Conservation (phyloP, 1,284 basidiomycete genomes). For the Moesziomyces sp. region DNA sequence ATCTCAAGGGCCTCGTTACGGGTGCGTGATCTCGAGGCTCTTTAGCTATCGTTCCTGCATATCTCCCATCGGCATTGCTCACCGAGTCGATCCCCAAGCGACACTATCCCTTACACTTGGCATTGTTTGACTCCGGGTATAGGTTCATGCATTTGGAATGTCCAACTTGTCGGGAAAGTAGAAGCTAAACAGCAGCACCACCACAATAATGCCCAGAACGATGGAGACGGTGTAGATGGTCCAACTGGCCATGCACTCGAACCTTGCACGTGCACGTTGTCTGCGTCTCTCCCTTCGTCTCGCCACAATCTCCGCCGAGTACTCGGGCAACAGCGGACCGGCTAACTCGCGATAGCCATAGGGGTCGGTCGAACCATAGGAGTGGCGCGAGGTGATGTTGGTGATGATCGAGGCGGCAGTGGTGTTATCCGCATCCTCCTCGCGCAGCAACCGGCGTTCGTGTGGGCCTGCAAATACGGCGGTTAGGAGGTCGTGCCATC, state of each 20-base stretch:
- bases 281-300: conserved; percentile 31
- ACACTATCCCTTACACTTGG: no score
- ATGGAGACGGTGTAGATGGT: conserved; percentile 44
- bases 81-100: no score
- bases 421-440: conserved; percentile 34
- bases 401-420: conserved; percentile 34
- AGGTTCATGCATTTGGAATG: conserved; percentile 8
- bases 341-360: conserved; percentile 51
- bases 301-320: conserved; percentile 34
- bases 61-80: no score
- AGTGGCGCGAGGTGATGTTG: conserved; percentile 18
- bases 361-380: conserved; percentile 29
- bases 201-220: conserved; percentile 29
- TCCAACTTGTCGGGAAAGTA: conserved; percentile 23
- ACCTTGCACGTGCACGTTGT: conserved; percentile 28
- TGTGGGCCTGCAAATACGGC: conserved; percentile 42
- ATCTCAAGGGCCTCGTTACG: no score
- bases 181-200: conserved; percentile 23
- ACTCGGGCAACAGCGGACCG: conserved; percentile 40
- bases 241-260: conserved; percentile 52
- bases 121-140: no score
- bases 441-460: conserved; percentile 26
- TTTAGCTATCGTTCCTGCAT: no score
- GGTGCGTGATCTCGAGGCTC: no score
- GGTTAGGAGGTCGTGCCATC: conserved; percentile 29